Conservation (phyloP, 768 basidiomycete genomes). For the Mrakia gelida region DNA sequence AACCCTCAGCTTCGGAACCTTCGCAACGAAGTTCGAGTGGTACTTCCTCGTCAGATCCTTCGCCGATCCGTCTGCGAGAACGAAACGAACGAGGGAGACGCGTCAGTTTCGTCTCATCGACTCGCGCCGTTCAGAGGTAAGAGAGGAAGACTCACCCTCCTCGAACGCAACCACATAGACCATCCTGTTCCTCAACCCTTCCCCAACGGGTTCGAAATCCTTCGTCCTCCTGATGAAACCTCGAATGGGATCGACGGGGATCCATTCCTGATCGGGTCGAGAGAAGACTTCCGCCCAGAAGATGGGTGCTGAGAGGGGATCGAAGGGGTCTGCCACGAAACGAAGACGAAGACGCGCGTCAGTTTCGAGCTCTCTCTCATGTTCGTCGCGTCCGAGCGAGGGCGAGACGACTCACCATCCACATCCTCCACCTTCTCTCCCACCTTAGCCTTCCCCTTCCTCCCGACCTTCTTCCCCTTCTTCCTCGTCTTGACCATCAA, state of each 20-base stretch:
- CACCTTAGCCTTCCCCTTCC: not conserved
- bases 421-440: not conserved
- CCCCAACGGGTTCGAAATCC: slow-evolving; percentile 64
- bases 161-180: slow-evolving; percentile 89
- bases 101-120: not conserved
- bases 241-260: slow-evolving; percentile 85
- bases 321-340: not conserved
- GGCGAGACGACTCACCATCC: not conserved
- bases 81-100: not conserved
- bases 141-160: slow-evolving; percentile 53
- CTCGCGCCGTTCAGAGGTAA: no score
- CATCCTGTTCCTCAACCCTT: slow-evolving; percentile 69
- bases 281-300: slow-evolving; percentile 99
- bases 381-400: not conserved
- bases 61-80: slow-evolving; percentile 65
- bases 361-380: not conserved
- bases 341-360: not conserved
- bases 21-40: slow-evolving; percentile 71
- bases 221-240: slow-evolving; percentile 73
- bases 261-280: slow-evolving; percentile 81
- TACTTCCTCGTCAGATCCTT: slow-evolving; percentile 89
- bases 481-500: not conserved
- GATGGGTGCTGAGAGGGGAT: slow-evolving; percentile 60
- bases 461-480: not conserved
- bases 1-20: slow-evolving; percentile 49